phyloP scores from a whole-genome alignment of 345 rosid species.

The Citrus trifoliata region DNA sequence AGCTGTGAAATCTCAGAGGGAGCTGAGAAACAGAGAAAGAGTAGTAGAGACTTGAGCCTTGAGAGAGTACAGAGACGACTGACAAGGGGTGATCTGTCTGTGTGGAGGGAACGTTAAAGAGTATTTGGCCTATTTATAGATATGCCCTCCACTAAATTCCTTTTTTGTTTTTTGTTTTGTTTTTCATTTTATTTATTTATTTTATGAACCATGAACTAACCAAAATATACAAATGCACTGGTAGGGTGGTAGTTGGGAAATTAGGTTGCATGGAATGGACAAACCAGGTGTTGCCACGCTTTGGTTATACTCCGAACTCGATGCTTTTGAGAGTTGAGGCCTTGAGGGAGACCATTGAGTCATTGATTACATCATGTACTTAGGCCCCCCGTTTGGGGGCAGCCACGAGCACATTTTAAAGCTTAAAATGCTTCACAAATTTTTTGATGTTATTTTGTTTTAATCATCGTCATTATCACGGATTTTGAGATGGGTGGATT shows the following conservation, averaged over 20 bases:
- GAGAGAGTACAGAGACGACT: neutral
- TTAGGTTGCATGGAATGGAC: neutral
- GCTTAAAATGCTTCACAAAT: too few relatives aligned
- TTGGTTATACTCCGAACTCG: neutral
- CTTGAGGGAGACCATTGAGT: neutral
- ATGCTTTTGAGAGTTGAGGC: neutral
- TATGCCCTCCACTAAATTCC: neutral
- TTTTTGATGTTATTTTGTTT: too few relatives aligned
- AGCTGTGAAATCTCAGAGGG: neutral
- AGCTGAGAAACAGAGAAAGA: neutral
- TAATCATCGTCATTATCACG: too few relatives aligned
- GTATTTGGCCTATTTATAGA: constrained; percentile 6
- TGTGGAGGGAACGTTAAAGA: neutral
- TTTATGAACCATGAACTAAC: too few relatives aligned
- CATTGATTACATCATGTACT: too few relatives aligned
- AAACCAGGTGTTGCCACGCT: neutral
- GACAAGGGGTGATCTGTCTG: neutral
- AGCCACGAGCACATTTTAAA: too few relatives aligned
- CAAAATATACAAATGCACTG: neutral
- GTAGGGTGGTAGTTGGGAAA: neutral
- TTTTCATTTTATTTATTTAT: too few relatives aligned
- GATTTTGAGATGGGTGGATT: too few relatives aligned
- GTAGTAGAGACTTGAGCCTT: too few relatives aligned
- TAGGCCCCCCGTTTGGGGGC: too few relatives aligned
- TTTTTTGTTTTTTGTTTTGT: neutral